Conservation (phyloP, 441 rosid species). For the Gossypium schwendimanii region DNA sequence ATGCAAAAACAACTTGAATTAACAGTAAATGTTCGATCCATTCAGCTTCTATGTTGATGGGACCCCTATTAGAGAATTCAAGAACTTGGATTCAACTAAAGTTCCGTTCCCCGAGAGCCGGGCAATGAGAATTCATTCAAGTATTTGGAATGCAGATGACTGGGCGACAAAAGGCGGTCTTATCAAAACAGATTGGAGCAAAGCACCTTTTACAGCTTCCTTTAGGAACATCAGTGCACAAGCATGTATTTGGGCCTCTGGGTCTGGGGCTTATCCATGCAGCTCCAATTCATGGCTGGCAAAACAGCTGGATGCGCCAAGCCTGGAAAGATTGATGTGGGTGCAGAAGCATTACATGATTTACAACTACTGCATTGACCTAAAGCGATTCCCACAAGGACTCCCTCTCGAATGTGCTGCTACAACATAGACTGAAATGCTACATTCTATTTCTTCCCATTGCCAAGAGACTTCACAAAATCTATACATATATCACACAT, state of each 20-base stretch:
- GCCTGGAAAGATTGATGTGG: slow-evolving; percentile 20
- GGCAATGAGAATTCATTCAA: slow-evolving; percentile 45
- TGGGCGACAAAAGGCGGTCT: slow-evolving; percentile 57
- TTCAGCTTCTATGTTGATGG: slow-evolving; percentile 43
- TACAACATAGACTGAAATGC: not conserved
- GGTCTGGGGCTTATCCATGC: slow-evolving; percentile 8
- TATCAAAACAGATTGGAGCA: slow-evolving; percentile 46
- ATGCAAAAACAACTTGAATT: not conserved
- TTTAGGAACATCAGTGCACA: slow-evolving; percentile 30
- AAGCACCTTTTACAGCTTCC: slow-evolving; percentile 45
- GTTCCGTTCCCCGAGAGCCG: slow-evolving; percentile 35
- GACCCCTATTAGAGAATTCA: slow-evolving; percentile 40
- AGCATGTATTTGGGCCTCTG: slow-evolving; percentile 27
- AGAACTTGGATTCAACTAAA: slow-evolving; percentile 29
- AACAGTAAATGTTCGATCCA: not conserved
- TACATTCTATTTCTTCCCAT: not conserved
- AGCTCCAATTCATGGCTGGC: slow-evolving; percentile 14
- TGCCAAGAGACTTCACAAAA: not conserved
- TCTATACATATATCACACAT: not conserved
- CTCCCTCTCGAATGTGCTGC: slow-evolving; percentile 22
- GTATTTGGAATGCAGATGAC: slow-evolving; percentile 50
- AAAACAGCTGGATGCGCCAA: slow-evolving; percentile 12
- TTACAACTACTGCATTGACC: slow-evolving; percentile 29
- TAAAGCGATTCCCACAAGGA: slow-evolving; percentile 26
- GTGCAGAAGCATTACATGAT: slow-evolving; percentile 24